Percentiles rank a stretch among this genome's conserved stretches.
Evolutionary conservation across 2,329 filamentous ascomycete species (phyloP).

Genomic region (Byssothecium circinans): DNA sequence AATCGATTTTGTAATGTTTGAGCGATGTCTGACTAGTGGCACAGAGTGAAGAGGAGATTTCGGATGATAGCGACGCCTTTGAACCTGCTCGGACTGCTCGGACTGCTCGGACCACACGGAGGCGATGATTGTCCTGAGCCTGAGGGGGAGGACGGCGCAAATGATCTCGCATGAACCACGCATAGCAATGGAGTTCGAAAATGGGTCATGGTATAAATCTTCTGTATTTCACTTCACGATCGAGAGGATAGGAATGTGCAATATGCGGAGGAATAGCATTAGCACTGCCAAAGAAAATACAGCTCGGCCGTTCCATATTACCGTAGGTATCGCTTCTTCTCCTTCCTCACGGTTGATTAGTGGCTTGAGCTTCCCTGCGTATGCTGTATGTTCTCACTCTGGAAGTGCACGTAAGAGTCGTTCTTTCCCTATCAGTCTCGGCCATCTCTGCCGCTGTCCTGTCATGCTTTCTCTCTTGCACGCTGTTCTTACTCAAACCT

Average conservation of each 20-base stretch:
- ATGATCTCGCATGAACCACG: conserved; percentile 2
- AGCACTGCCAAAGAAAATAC: neutral
- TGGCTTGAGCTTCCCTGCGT: no score
- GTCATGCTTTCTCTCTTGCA: conserved; percentile 6
- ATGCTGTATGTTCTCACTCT: neutral
- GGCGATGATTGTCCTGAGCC: conserved; percentile 19
- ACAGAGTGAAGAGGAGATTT: conserved; percentile 48
- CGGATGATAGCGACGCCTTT: conserved; percentile 46
- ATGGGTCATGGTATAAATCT: neutral
- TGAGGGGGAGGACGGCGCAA: no score
- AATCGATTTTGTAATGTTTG: neutral
- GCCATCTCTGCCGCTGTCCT: neutral
- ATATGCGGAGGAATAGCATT: neutral
- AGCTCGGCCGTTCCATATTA: neutral
- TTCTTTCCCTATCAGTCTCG: neutral
- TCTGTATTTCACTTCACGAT: neutral
- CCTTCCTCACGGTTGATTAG: no score
- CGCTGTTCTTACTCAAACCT: conserved; percentile 4
- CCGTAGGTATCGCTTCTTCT: neutral
- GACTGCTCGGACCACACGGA: conserved; percentile 26
- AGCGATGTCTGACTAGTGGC: conserved; percentile 7
- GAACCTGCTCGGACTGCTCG: conserved; percentile 37
- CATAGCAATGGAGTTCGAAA: conserved; percentile 31
- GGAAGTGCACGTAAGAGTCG: neutral
- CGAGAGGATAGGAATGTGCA: neutral